Percentiles rank a stretch among this genome's conserved stretches.
Evolutionary conservation across 305 asterid genomes (phyloP).

Genomic region (Vinca major): DNA sequence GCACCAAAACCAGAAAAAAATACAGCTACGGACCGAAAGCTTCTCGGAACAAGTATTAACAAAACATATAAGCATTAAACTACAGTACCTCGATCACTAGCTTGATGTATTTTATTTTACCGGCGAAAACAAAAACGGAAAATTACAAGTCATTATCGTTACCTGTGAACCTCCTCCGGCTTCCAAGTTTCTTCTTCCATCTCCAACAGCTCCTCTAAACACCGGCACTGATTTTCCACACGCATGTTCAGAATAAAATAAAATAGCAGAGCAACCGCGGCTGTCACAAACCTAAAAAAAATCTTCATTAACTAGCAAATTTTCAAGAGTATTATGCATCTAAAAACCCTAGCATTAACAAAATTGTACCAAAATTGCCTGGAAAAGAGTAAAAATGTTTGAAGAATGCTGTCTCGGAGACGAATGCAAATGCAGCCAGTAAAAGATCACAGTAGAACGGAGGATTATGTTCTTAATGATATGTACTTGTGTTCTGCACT

Average conservation of each 20-base stretch:
- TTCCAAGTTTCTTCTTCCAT: not conserved
- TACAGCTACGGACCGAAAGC: not conserved
- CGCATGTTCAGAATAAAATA: slow-evolving; percentile 7
- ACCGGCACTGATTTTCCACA: slow-evolving; percentile 8
- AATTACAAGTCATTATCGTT: not conserved
- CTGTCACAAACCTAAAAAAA: not conserved
- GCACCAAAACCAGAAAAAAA: not conserved
- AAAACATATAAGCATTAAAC: not conserved
- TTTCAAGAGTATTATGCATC: not conserved
- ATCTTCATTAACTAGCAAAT: not conserved
- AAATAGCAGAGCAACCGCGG: not conserved
- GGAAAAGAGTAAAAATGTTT: not conserved
- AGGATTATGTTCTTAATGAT: not conserved
- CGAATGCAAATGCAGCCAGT: not conserved
- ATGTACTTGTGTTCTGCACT: not conserved
- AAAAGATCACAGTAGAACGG: not conserved
- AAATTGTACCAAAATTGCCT: not conserved
- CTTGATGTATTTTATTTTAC: not conserved
- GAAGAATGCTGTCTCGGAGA: slow-evolving; percentile 1
- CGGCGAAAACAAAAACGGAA: not conserved
- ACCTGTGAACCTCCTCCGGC: slow-evolving; percentile 12
- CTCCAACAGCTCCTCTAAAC: slow-evolving; percentile 8
- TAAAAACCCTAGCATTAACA: slow-evolving; percentile 1
- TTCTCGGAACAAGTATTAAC: not conserved
- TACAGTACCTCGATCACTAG: not conserved